These are phyloP conservation scores for Moricandia moricandioides DNA, from an alignment of 345 rosid species.

Conservation along the genomic window DNA sequence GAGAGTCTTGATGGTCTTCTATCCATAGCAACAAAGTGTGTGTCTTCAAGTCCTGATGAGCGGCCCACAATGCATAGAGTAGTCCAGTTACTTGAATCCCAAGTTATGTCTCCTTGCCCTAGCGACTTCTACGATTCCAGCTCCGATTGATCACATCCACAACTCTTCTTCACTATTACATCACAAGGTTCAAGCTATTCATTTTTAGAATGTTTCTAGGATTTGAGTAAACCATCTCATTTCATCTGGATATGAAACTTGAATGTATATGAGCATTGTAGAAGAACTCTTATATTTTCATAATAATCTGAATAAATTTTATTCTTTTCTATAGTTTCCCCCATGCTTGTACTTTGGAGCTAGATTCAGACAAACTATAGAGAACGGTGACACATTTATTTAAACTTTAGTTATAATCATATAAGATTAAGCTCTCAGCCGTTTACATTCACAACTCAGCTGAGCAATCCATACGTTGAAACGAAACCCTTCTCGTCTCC, in stretches of 20 bases:
- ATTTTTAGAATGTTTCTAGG: constrained; percentile 1
- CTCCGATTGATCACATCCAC: constrained; percentile 56
- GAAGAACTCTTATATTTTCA: not conserved
- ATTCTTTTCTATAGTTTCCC: not conserved
- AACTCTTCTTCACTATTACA: no score
- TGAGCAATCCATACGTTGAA: constrained; percentile 51
- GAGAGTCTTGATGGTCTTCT: constrained; percentile 87
- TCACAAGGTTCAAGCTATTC: not conserved
- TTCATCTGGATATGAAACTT: constrained; percentile 2
- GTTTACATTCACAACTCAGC: not conserved
- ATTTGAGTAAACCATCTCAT: not conserved
- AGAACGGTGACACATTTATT: not conserved
- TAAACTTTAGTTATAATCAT: not conserved
- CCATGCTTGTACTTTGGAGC: not conserved
- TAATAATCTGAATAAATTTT: constrained; percentile 9
- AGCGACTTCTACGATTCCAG: constrained; percentile 92
- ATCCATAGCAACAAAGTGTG: constrained; percentile 74
- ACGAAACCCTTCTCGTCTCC: constrained; percentile 39
- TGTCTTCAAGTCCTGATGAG: constrained; percentile 75
- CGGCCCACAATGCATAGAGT: constrained; percentile 98
- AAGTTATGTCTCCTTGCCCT: constrained; percentile 97
- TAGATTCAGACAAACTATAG: not conserved
- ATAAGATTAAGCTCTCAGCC: not conserved
- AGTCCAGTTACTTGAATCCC: constrained; percentile 86
- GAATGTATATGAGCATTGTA: constrained; percentile 26